Conservation (phyloP, 768 basidiomycete genomes). For the Psilocybe subaeruginosa region DNA sequence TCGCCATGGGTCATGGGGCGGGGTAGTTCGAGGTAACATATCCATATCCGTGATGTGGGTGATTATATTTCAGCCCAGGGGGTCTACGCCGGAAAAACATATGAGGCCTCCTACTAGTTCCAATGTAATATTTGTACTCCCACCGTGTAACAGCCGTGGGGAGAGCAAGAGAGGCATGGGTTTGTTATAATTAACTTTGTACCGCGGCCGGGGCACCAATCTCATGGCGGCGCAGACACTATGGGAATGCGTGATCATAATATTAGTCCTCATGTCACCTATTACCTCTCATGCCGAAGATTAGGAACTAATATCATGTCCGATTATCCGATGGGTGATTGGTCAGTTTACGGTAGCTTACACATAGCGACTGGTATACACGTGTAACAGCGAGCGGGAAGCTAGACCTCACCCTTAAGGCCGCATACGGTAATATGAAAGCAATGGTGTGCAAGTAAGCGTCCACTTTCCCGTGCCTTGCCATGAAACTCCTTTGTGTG, state of each 20-base stretch:
- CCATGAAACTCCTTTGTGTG: no score
- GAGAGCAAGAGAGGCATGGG: background rate
- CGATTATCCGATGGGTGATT: background rate
- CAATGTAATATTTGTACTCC: background rate
- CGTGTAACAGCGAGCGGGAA: slow-evolving; percentile 7
- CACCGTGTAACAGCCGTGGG: background rate
- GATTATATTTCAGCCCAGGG: background rate
- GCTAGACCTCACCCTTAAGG: background rate
- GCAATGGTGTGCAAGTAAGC: background rate
- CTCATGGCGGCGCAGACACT: background rate
- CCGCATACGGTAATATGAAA: background rate
- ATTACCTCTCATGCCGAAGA: no score
- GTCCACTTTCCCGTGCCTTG: no score
- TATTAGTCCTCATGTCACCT: background rate
- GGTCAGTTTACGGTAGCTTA: background rate
- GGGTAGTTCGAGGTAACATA: background rate
- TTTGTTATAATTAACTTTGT: background rate
- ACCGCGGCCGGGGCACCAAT: background rate
- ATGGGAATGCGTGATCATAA: background rate
- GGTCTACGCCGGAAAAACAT: background rate
- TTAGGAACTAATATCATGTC: no score
- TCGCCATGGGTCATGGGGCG: background rate
- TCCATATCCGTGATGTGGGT: background rate
- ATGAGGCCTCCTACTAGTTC: no score
- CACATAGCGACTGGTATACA: background rate